A percentile compares a stretch with the other conserved stretches of the same genome.
Evolutionary conservation across 1,284 basidiomycete species (phyloP).

Genomic region (Malassezia sympodialis): DNA sequence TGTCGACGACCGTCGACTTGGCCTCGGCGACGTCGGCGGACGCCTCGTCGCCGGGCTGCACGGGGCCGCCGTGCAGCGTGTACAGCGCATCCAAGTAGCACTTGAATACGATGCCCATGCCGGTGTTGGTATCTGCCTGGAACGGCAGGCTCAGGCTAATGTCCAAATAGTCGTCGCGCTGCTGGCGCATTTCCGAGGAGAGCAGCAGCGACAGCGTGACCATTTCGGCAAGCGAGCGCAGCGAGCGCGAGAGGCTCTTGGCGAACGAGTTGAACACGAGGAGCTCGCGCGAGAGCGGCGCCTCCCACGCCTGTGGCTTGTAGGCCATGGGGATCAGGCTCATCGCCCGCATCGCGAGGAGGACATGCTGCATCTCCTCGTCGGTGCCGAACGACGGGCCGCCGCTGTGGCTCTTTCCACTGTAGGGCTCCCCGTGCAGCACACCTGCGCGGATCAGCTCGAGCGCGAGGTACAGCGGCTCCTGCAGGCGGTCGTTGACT

Average conservation of each 20-base stretch:
- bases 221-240: constrained; percentile 81
- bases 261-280: constrained; percentile 97
- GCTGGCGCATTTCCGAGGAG: constrained; percentile 70
- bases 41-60: constrained; percentile 52
- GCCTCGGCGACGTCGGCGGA: constrained; percentile 68
- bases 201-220: constrained; percentile 84
- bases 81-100: constrained; percentile 67
- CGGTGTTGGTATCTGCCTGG: constrained; percentile 91
- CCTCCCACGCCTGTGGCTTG: constrained; percentile 57
- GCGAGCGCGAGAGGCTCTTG: constrained; percentile 72
- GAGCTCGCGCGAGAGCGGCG: constrained; percentile 86
- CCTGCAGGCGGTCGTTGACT: constrained; percentile 96
- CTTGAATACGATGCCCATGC: constrained; percentile 92
- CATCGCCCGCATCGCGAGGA: constrained; percentile 89
- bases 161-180: constrained; percentile 82
- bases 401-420: constrained; percentile 74
- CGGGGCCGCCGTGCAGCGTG: constrained; percentile 63
- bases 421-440: constrained; percentile 86
- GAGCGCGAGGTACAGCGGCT: constrained; percentile 80
- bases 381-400: constrained; percentile 74
- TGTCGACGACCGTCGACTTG: constrained; percentile 74
- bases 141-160: constrained; percentile 64
- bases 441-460: constrained; percentile 81
- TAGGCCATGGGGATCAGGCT: constrained; percentile 86
- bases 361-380: constrained; percentile 61